phyloP scores from a whole-genome alignment of 2,329 filamentous ascomycete species.

The Colletotrichum coccodes region DNA sequence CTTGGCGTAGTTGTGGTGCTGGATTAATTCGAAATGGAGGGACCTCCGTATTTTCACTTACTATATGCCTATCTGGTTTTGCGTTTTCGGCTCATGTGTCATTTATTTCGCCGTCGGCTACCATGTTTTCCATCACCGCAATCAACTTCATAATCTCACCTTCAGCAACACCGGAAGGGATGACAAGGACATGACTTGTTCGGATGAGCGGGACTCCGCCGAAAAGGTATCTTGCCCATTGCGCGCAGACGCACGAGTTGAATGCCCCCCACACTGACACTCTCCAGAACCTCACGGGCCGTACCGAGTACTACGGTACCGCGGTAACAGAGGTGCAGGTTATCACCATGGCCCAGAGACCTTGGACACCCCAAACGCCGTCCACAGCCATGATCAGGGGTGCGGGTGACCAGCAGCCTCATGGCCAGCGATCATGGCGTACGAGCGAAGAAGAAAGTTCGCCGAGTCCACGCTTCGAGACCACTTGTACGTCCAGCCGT shows the following conservation, averaged over 20 bases:
- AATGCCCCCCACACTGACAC: slow-evolving; percentile 8
- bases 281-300: slow-evolving; percentile 37
- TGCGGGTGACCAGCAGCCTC: slow-evolving; percentile 14
- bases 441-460: slow-evolving; percentile 22
- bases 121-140: slow-evolving; percentile 68
- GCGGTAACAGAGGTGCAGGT: slow-evolving; percentile 65
- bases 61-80: slow-evolving; percentile 70
- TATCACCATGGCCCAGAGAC: slow-evolving; percentile 37
- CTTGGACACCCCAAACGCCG: slow-evolving; percentile 26
- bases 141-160: slow-evolving; percentile 64
- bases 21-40: slow-evolving; percentile 66
- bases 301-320: slow-evolving; percentile 54
- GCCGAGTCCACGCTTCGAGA: slow-evolving; percentile 36
- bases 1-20: slow-evolving; percentile 66
- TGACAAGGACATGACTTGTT: slow-evolving; percentile 42
- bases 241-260: background rate
- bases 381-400: slow-evolving; percentile 28
- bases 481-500: slow-evolving; percentile 38
- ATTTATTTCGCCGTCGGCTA: slow-evolving; percentile 69
- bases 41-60: slow-evolving; percentile 69
- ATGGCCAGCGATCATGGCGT: slow-evolving; percentile 21
- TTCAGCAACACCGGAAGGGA: slow-evolving; percentile 53
- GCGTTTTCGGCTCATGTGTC: slow-evolving; percentile 62
- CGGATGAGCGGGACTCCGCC: slow-evolving; percentile 39
- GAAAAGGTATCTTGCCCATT: slow-evolving; percentile 45